Base-by-base conservation (phyloP, 805 yeast species). In the Lachancea sp. region DNA sequence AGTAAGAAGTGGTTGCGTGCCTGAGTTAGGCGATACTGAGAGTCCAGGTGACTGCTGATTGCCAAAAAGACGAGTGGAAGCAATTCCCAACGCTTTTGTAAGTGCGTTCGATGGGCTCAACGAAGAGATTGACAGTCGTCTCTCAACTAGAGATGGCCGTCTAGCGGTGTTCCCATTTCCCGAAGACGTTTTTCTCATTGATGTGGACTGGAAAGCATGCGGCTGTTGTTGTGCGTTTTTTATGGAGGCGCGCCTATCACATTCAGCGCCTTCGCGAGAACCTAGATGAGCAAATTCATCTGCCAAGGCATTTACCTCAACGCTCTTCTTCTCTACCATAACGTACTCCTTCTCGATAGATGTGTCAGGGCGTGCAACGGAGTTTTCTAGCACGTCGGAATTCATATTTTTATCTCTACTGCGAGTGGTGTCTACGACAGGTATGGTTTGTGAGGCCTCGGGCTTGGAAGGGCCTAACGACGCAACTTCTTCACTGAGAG, bases 221-320 rank as follows among this genome's bases (percentile, higher is more conserved):
- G 39, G 49, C 30, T 43, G 59, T 47, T 44, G 59, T 41, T 54
- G 53, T 38, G 16, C 10, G 20, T 44, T 26, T 45, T 45, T 40
- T 31, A 26, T 16, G 62, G 63, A 10, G 26, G 44, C 29, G n/a
- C 33, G 68, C 49, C 70, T 71, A 1, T 77, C 81, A 27, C 74
- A 72, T 5, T 74, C 71, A 6, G 75, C 73, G 22, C 22, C 22
- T 13, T 22, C 37, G 8, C 37, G 37, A 46, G 71, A 64, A 1
- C 81, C 81, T 2, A 81, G 81, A 47, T 70, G 55, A 3, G 87
- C 90, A 42, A 91, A 68, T 61, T 90, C 96, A 63, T 91, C 98
- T 2, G 99, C 99, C 46, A 93, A 72, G 2, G 95, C 91, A 68
- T 91, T 91, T 8, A 91, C 95, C 60, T 93, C 98, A 3, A 91